Evolutionary conservation across 23 red algal species (phyloP), one percentile per base, ranked within the genome.

Genomic region (Gracilaria gracilis): DNA sequence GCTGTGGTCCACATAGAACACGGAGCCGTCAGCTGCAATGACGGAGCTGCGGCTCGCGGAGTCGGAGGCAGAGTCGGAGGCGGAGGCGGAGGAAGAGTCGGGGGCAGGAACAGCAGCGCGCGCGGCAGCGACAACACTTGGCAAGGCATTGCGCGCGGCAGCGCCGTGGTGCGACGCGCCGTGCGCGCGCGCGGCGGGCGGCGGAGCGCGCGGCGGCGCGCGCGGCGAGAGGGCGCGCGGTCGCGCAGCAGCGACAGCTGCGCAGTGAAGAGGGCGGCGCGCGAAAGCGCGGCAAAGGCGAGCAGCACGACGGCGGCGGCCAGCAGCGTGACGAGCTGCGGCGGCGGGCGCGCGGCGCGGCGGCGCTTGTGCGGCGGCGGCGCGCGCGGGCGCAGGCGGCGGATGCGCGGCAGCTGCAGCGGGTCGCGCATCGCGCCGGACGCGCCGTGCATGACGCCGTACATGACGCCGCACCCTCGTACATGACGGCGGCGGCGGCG

Each of bases 21-120:
- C 54, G 16, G 79, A 82, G 53, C 79, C 79, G 31, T 82, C 79
- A 1, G 79, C 50, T 5, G 79, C 47, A 24, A 82, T 6, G n/a
- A 81, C 27, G 34, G 1, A 4, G 1, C 1, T 8, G 23, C 8
- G 39, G 51, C 8, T 23, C 3, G 29, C 16, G 12, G 13, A n/a
- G n/a, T n/a, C n/a, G n/a, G n/a, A n/a, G n/a, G n/a, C n/a, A n/a
- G n/a, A n/a, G n/a, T n/a, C n/a, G n/a, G n/a, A n/a, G n/a, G n/a
- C n/a, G n/a, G n/a, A n/a, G n/a, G n/a, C n/a, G n/a, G n/a, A n/a
- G n/a, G n/a, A n/a, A n/a, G n/a, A n/a, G n/a, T n/a, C n/a, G n/a
- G n/a, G n/a, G n/a, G n/a, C n/a, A n/a, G n/a, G n/a, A n/a, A n/a
- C n/a, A n/a, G n/a, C n/a, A n/a, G n/a, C n/a, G n/a, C n/a, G n/a